phyloP scores from a whole-genome alignment of 805 yeast genomes.

The Metschnikowia vanudenii region DNA sequence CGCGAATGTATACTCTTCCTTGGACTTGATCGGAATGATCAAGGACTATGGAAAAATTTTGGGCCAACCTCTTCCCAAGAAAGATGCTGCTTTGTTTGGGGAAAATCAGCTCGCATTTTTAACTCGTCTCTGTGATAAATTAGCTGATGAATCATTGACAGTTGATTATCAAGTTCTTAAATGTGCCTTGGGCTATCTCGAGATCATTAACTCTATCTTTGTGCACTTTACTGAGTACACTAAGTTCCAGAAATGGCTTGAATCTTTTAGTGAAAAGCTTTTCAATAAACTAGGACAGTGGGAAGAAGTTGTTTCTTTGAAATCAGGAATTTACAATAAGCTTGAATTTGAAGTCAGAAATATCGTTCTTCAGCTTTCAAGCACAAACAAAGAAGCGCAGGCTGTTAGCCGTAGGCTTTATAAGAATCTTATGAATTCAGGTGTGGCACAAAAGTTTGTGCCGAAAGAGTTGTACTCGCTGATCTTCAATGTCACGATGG shows the following conservation, averaged over 20 bases:
- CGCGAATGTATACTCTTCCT: constrained; percentile 20
- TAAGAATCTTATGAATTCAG: constrained; percentile 46
- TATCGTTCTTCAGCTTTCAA: constrained; percentile 42
- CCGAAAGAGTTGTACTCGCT: constrained; percentile 52
- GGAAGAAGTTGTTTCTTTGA: constrained; percentile 21
- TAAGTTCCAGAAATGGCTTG: constrained; percentile 26
- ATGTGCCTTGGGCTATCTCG: constrained; percentile 34
- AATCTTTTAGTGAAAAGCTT: constrained; percentile 18
- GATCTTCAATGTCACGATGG: constrained; percentile 42
- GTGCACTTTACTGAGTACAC: constrained; percentile 29
- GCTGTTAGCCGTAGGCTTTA: constrained; percentile 40
- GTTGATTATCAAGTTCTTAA: constrained; percentile 35
- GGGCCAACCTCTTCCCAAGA: constrained; percentile 23
- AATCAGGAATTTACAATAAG: constrained; percentile 17
- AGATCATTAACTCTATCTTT: constrained; percentile 32
- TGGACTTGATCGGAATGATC: constrained; percentile 38
- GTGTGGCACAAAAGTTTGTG: constrained; percentile 46
- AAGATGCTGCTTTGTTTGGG: constrained; percentile 26
- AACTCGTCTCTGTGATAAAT: constrained; percentile 27
- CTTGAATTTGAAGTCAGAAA: constrained; percentile 47
- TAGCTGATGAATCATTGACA: constrained; percentile 23
- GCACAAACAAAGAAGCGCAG: constrained; percentile 27
- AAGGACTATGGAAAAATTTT: constrained; percentile 41
- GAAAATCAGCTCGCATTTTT: constrained; percentile 25
- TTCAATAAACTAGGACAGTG: constrained; percentile 28